A percentile compares a stretch with the other conserved stretches of the same genome.
These are phyloP conservation scores for Tubosaeta brunneosetosa DNA, from an alignment of 768 basidiomycete species.

Conservation along the genomic window DNA sequence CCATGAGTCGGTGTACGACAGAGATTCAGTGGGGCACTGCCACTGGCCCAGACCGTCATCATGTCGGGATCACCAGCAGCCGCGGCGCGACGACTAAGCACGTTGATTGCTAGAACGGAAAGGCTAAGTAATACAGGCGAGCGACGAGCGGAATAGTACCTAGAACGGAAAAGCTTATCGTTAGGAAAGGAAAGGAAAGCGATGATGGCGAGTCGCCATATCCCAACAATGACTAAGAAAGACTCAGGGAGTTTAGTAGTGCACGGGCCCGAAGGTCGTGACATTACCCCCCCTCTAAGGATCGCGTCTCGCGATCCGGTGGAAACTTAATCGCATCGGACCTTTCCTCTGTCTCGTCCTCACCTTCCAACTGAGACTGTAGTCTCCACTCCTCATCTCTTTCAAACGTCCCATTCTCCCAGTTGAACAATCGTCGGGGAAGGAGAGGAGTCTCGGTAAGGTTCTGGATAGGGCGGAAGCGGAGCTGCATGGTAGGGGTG, in stretches of 20 bases:
- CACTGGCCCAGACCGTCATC: too few relatives aligned
- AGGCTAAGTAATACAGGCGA: too few relatives aligned
- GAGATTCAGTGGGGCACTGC: too few relatives aligned
- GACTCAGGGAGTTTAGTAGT: conserved; percentile 5
- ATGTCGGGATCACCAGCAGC: too few relatives aligned
- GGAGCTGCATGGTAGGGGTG: background rate
- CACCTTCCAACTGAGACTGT: background rate
- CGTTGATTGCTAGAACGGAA: too few relatives aligned
- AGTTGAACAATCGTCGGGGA: background rate
- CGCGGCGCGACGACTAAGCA: too few relatives aligned
- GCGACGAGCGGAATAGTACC: too few relatives aligned
- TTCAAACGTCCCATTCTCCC: background rate
- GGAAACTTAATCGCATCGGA: background rate
- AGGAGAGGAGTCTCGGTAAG: background rate
- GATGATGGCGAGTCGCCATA: background rate
- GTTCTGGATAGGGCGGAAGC: background rate
- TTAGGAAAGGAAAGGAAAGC: too few relatives aligned
- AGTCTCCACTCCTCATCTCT: background rate
- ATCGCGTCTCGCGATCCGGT: background rate
- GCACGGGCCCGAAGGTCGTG: background rate
- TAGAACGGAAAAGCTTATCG: too few relatives aligned
- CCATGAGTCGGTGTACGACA: too few relatives aligned
- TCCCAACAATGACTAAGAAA: background rate
- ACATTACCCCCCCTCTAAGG: conserved; percentile 11
- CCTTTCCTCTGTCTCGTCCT: background rate